phyloP scores from a whole-genome alignment of 805 yeast genomes.

The Wickerhamomyces rabaulensis region DNA sequence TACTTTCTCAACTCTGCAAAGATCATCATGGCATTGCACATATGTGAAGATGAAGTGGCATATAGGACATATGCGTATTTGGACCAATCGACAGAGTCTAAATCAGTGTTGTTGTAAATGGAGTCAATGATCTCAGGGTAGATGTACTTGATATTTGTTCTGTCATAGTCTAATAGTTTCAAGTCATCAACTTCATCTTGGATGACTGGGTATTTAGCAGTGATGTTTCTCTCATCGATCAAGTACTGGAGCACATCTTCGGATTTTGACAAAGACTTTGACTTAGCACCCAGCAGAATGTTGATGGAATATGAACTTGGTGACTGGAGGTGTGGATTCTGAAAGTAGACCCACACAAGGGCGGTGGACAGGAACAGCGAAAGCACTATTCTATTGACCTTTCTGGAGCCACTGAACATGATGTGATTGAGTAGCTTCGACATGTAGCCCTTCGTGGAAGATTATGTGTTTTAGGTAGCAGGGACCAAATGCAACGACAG shows the following conservation, averaged over 20 bases:
- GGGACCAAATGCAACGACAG: too few species aligned
- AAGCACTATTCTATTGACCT: background rate
- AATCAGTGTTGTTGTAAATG: slow-evolving; percentile 13
- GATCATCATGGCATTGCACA: slow-evolving; percentile 49
- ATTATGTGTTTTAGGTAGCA: too few species aligned
- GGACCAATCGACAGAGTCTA: slow-evolving; percentile 32
- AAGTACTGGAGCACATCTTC: slow-evolving; percentile 1
- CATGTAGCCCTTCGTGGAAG: too few species aligned
- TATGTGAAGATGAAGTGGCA: slow-evolving; percentile 47
- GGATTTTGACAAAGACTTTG: too few species aligned
- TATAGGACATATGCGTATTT: slow-evolving; percentile 55
- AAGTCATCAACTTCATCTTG: slow-evolving; percentile 1
- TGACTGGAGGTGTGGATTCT: background rate
- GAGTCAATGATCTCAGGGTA: slow-evolving; percentile 21
- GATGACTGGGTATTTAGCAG: background rate
- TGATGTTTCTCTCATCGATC: background rate
- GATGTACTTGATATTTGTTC: slow-evolving; percentile 17
- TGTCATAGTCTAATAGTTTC: slow-evolving; percentile 17
- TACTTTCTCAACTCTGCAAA: slow-evolving; percentile 33
- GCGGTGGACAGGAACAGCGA: background rate
- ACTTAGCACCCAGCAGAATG: background rate
- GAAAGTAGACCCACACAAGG: background rate
- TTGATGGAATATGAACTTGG: background rate
- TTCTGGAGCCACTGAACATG: background rate
- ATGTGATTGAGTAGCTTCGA: too few species aligned